These are phyloP conservation scores for Mariannaea elegans DNA, from an alignment of 2,329 filamentous ascomycete species.

Conservation along the genomic window DNA sequence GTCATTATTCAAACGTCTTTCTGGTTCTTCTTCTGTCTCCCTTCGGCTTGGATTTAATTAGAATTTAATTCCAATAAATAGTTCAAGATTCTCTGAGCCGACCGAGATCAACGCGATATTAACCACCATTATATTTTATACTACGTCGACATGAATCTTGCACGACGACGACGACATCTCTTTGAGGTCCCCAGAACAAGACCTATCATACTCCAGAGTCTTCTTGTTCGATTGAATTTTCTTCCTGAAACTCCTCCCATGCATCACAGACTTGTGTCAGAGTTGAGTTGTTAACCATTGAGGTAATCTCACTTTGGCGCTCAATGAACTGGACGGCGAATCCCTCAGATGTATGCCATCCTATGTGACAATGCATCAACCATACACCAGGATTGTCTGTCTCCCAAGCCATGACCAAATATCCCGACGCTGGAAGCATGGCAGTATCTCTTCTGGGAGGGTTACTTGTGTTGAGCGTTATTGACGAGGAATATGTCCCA, in stretches of 20 bases:
- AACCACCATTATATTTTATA: too few relatives aligned
- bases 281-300: slow-evolving; percentile 3
- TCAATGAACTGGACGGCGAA: slow-evolving; percentile 36
- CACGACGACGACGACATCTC: too few relatives aligned
- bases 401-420: slow-evolving; percentile 59
- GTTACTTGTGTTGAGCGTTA: slow-evolving; percentile 45
- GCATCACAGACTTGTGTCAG: background rate
- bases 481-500: slow-evolving; percentile 31
- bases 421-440: slow-evolving; percentile 54
- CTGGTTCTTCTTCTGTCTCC: too few relatives aligned
- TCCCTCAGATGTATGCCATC: slow-evolving; percentile 36
- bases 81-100: too few relatives aligned
- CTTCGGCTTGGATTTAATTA: too few relatives aligned
- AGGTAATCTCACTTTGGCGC: background rate
- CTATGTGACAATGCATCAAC: slow-evolving; percentile 61
- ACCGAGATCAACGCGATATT: too few relatives aligned
- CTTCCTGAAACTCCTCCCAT: background rate
- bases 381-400: slow-evolving; percentile 60
- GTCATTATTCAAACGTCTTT: too few relatives aligned
- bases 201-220: slow-evolving; percentile 7
- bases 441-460: slow-evolving; percentile 63
- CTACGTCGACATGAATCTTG: too few relatives aligned
- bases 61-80: too few relatives aligned
- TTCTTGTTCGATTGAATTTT: slow-evolving; percentile 3
- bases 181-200: too few relatives aligned